These are phyloP conservation scores for Neohortaea acidophila DNA, from an alignment of 495 filamentous ascomycete genomes.

Conservation along the genomic window DNA sequence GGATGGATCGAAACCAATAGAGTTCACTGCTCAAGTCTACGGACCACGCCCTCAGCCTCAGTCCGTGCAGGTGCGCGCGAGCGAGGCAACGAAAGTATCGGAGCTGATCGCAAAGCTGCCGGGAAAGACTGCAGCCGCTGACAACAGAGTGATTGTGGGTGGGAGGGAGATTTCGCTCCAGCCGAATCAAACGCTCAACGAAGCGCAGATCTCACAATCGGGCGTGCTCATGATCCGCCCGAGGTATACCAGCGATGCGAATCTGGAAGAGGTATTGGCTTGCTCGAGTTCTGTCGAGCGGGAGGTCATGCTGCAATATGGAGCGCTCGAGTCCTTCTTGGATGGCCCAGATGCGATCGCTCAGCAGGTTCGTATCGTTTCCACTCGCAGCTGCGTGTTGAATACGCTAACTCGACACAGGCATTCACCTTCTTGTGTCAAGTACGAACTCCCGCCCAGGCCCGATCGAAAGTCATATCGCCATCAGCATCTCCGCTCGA, in stretches of 20 bases:
- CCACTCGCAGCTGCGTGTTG: constrained; percentile 10
- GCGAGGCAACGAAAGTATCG: neutral
- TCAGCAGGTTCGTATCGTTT: constrained; percentile 36
- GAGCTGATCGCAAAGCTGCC: constrained; percentile 3
- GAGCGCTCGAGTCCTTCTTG: constrained; percentile 69
- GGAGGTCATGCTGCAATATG: constrained; percentile 59
- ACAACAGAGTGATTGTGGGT: constrained; percentile 9
- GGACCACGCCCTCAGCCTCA: neutral
- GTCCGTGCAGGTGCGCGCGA: constrained; percentile 1
- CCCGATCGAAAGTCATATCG: constrained; percentile 7
- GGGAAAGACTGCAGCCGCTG: neutral
- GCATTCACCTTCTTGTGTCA: constrained; percentile 19
- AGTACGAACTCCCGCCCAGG: constrained; percentile 13
- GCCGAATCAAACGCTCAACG: constrained; percentile 2
- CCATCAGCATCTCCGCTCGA: neutral
- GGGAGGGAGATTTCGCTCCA: constrained; percentile 5
- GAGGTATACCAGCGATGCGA: constrained; percentile 1
- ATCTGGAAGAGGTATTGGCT: constrained; percentile 9
- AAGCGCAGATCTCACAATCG: constrained; percentile 4
- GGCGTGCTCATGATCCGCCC: constrained; percentile 12
- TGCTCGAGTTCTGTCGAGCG: constrained; percentile 10
- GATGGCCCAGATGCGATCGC: constrained; percentile 21
- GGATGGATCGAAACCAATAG: neutral
- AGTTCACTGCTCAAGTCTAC: constrained; percentile 3
- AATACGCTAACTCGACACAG: constrained; percentile 13